Evolutionary conservation across 345 rosid species (phyloP), one percentile per base, ranked within the genome.

Genomic region (Schrenkiella parvula): DNA sequence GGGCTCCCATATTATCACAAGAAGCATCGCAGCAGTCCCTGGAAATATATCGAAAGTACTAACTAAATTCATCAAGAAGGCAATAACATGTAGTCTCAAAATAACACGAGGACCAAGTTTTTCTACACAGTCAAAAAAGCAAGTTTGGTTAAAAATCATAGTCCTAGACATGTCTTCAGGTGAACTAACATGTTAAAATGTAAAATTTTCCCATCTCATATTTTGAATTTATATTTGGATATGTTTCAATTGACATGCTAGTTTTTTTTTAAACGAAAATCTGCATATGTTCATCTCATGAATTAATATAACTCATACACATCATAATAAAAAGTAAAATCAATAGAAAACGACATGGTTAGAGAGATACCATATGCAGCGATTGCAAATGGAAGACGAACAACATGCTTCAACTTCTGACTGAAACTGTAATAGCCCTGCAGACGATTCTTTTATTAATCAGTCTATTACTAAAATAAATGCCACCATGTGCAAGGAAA

Each of bases 351-450:
- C 0, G 23, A 39, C 15, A 50, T 58, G 43, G 31, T 67, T 50
- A 4, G 50, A 35, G n/a, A 42, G 14, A 66, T 78, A 90, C 98
- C 98, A 78, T 93, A 93, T 19, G 97, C 87, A 68, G 90, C 80
- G 46, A 90, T 82, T 51, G 98, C 93, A 80, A 93, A 93, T 31
- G 97, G 93, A 28, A 90, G 81, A 44, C 96, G 93, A 68, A 90
- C 98, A 71, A 93, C 74, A 78, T 93, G 93, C 91, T 93, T 93
- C 84, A 93, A 78, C 82, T 93, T 93, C 85, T 90, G 93, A 80
- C 98, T 93, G 86, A 90, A 92, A 85, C 93, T 90, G 78, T 93
- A 93, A 74, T 93, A 93, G 60, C 98, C 98, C 97, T 93, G 68
- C 68, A 79, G 66, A 39, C 15, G 6, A 66, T 58, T 47, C 22